Evolutionary conservation across 2,329 filamentous ascomycete species (phyloP), one percentile per base, ranked within the genome.

Genomic region (Acrodontium crateriforme): DNA sequence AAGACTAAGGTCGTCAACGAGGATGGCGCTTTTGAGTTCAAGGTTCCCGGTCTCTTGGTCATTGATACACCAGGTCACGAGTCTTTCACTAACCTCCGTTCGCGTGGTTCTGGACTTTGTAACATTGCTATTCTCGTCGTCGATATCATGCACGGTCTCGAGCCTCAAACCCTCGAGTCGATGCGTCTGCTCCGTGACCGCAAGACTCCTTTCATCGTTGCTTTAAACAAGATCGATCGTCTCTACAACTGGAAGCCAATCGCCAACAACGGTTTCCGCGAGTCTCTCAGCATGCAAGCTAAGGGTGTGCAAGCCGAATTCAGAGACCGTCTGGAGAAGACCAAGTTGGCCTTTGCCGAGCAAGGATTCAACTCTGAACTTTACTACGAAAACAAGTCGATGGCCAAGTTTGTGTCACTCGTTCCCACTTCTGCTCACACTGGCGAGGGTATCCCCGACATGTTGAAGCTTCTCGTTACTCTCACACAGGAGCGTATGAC

Each of bases 21-120:
- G 49, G 84, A 98, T 50, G 75, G 77, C 47, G 69, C 69, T 31
- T 94, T 98, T 55, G 81, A 94, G 37, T 91, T 94, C 71, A 98
- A 94, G 64, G 82, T 98, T 13, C 91, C 89, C 24, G 89, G 89
- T 69, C 72, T 98, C 30, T 63, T 98, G 41, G 75, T 98, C 49
- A 98, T 98, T 50, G 89, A 98, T 60, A 98, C 89, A 1, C 91
- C 89, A 49, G 89, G 89, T 63, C 89, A 98, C 84, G 89, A 98
- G 73, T 98, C 89, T 49, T 98, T 98, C 73, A 93, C 87, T 39
- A 98, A 98, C 61, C 63, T 98, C 41, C 80, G 91, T 50, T 94
- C 87, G 42, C 76, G 91, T 62, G 89, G 89, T 61, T 95, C 89
- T 21, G 95, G 85, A 9, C 80, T 98, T 34, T 98, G 91, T 60